Base-by-base conservation (phyloP, 2,329 filamentous ascomycete species). In the Cytospora piceicola region DNA sequence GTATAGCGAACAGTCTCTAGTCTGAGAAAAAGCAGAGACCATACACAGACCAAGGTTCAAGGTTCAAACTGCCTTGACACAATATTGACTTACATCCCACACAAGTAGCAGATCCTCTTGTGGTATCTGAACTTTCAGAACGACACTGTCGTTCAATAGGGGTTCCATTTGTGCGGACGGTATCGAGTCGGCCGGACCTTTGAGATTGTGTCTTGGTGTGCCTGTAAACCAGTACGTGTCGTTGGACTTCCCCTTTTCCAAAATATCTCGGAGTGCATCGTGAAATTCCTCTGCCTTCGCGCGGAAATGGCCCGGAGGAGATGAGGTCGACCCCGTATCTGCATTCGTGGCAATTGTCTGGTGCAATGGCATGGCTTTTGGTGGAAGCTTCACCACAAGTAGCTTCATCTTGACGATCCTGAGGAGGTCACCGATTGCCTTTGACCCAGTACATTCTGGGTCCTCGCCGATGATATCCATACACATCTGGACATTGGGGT, bases 161-260 rank as follows among this genome's bases (percentile, higher is more conserved):
- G 20, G 20, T 8, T 6, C 20, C 42, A 46, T n/a, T 1, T 12
- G 2, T 53, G 24, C 7, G 9, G 51, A 14, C 9, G 5, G 9
- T 15, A 15, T 57, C 34, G 32, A 57, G 14, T 20, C 8, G n/a
- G 17, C 7, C 20, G 55, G 55, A 7, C 55, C 34, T 2, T 3
- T 24, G 7, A 42, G 11, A n/a, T 30, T 27, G 27, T 29, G 7
- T 27, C 55, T 39, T 3, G 34, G 22, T 24, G 5, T 15, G 55
- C 34, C 55, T 42, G 55, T 42, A 12, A 27, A 57, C 55, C 55
- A 57, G 55, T 57, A 57, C 22, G 42, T n/a, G 22, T 39, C 15
- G 14, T 42, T 20, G 11, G 32, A 8, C 32, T 8, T 24, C 14
- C 24, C 55, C 0, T 29, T 42, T 9, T 24, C 22, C 2, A 42